phyloP scores from a whole-genome alignment of 148 eudicot genomes.

The Limonium bicolor region DNA sequence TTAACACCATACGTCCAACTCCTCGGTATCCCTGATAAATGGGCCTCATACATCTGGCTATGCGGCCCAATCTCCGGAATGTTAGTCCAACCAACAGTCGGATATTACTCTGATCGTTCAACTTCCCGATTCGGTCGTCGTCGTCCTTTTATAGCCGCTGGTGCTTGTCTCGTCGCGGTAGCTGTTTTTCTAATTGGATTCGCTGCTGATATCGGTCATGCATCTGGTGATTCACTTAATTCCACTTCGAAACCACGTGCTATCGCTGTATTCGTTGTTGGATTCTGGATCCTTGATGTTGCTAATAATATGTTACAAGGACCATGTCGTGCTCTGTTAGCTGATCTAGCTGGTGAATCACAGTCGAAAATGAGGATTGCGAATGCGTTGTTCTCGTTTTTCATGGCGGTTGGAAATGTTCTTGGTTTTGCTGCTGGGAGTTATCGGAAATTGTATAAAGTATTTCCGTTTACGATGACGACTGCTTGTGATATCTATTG shows the following conservation, averaged over 20 bases:
- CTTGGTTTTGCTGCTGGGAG: conserved; percentile 81
- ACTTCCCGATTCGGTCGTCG: conserved; percentile 48
- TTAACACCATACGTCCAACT: conserved; percentile 29
- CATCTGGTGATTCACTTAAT: conserved; percentile 28
- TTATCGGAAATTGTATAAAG: conserved; percentile 21
- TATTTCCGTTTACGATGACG: conserved; percentile 50
- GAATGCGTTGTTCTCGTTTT: conserved; percentile 53
- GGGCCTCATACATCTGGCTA: conserved; percentile 74
- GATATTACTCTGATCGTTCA: conserved; percentile 50
- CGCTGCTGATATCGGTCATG: conserved; percentile 60
- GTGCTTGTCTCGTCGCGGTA: conserved; percentile 23
- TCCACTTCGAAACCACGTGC: conserved; percentile 47
- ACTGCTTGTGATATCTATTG: conserved; percentile 53
- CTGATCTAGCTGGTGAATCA: conserved; percentile 39
- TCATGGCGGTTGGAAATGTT: conserved; percentile 60
- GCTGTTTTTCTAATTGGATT: conserved; percentile 61
- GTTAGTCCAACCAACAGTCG: conserved; percentile 69
- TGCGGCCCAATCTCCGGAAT: conserved; percentile 86
- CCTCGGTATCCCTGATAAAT: conserved; percentile 29
- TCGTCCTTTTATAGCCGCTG: conserved; percentile 58
- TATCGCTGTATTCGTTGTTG: conserved; percentile 39
- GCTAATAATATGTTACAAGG: conserved; percentile 68
- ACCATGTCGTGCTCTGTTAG: conserved; percentile 67
- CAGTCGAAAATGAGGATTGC: conserved; percentile 28
- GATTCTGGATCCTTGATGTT: conserved; percentile 74